Percentiles rank a stretch among this genome's conserved stretches.
These are phyloP conservation scores for Castanea mollissima DNA, from an alignment of 306 rosid genomes.

Conservation along the genomic window DNA sequence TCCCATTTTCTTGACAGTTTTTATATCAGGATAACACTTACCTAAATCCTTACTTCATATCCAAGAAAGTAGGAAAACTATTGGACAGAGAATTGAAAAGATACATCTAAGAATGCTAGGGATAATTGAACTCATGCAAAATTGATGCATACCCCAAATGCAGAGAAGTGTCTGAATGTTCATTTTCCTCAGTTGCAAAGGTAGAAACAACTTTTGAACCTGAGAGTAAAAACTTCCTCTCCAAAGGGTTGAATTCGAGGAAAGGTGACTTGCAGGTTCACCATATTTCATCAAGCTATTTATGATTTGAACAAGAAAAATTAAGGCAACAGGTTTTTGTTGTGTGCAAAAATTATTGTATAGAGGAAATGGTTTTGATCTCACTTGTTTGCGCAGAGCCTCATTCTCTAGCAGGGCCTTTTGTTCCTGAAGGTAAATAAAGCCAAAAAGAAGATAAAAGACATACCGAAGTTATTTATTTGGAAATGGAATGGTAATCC, in stretches of 20 bases:
- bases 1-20: too few species aligned
- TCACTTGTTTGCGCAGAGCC: conserved; percentile 52
- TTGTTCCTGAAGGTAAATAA: conserved; percentile 45
- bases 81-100: not conserved
- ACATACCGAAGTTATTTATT: not conserved
- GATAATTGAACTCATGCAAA: not conserved
- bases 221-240: conserved; percentile 24
- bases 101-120: not conserved
- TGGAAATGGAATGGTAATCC: not conserved
- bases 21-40: not conserved
- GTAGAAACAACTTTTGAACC: conserved; percentile 27
- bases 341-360: not conserved
- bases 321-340: not conserved
- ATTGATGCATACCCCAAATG: conserved; percentile 51
- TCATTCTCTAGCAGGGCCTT: conserved; percentile 55
- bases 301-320: not conserved
- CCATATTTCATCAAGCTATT: conserved; percentile 45
- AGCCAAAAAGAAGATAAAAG: not conserved
- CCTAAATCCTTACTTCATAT: not conserved
- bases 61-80: not conserved
- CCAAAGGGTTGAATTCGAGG: conserved; percentile 32
- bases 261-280: conserved; percentile 27
- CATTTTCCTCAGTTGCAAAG: conserved; percentile 38
- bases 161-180: conserved; percentile 55
- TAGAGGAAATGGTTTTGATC: not conserved